Evolutionary conservation across 225 moss, liverwort and hornwort genomes (phyloP), one percentile per base, ranked within the genome.

Genomic region (Straminergon stramineum): DNA sequence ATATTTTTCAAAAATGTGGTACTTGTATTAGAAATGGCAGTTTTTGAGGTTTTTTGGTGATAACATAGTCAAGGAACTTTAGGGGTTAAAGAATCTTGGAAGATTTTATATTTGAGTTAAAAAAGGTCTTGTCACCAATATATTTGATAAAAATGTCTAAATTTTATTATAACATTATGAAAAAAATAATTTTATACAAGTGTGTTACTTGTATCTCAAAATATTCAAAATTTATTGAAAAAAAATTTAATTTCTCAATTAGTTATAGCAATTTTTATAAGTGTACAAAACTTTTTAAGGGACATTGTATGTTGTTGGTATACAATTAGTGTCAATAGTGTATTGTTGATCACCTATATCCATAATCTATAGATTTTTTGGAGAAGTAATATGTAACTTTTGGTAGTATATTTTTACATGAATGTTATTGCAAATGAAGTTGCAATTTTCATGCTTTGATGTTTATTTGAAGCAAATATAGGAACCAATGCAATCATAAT

Each of bases 301-400:
- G 3, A 13, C 14, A 34, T 2, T 21, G 0, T 2, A 13, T 32
- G 1, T 48, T 48, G 18, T 34, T 52, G 20, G 20, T 32, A 2
- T 34, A 34, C 8, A 77, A 53, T 53, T n/a, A n/a, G n/a, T n/a
- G n/a, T n/a, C n/a, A n/a, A n/a, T n/a, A n/a, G n/a, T n/a, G n/a
- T n/a, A n/a, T n/a, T n/a, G n/a, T n/a, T n/a, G n/a, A n/a, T n/a
- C n/a, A n/a, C n/a, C n/a, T 70, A 9, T 35, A 43, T 75, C 7
- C 7, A 48, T 8, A 13, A 35, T 53, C 0, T 0, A 0, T 1
- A 0, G 1, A 22, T 77, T 53, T 55, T 35, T 56, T 15, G 22
- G 3, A 55, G 5, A 23, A 2, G 5, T 5, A 78, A 32, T 2
- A 35, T 78, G 1, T 23, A 78, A 23, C 2, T 55, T 55, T 13